phyloP scores from a whole-genome alignment of 305 asterid species.

The Plantago coronopus region DNA sequence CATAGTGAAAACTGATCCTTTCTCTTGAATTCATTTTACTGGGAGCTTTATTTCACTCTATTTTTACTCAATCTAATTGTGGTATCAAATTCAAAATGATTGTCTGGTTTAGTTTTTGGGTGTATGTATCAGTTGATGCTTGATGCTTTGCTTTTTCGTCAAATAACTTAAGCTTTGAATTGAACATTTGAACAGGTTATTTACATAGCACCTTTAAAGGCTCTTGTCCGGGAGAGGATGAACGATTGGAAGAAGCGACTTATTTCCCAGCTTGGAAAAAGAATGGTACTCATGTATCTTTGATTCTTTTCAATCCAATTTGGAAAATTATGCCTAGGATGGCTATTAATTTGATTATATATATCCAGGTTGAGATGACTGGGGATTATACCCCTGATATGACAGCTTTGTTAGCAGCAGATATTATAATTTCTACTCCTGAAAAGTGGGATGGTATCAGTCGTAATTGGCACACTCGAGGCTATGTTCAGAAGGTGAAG shows the following conservation, averaged over 20 bases:
- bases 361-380: conserved; percentile 90
- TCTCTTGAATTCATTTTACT: not conserved
- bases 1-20: not conserved
- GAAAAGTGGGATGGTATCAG: conserved; percentile 99
- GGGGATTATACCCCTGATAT: conserved; percentile 98
- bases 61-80: too few species aligned
- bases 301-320: conserved; percentile 18
- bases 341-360: conserved; percentile 29
- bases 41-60: not conserved
- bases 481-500: conserved; percentile 83
- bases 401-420: conserved; percentile 78
- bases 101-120: not conserved
- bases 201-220: conserved; percentile 96
- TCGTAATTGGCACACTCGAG: conserved; percentile 95
- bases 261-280: conserved; percentile 83
- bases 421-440: conserved; percentile 92
- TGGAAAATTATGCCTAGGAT: conserved; percentile 22
- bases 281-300: conserved; percentile 57
- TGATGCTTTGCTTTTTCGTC: conserved; percentile 17
- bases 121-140: conserved; percentile 16
- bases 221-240: conserved; percentile 99
- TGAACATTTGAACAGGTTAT: conserved; percentile 59
- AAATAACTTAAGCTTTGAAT: conserved; percentile 17
- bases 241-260: conserved; percentile 95
- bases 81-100: not conserved